Conservation (phyloP, 2,329 filamentous ascomycete species). For the Neofusicoccum umdonicola region DNA sequence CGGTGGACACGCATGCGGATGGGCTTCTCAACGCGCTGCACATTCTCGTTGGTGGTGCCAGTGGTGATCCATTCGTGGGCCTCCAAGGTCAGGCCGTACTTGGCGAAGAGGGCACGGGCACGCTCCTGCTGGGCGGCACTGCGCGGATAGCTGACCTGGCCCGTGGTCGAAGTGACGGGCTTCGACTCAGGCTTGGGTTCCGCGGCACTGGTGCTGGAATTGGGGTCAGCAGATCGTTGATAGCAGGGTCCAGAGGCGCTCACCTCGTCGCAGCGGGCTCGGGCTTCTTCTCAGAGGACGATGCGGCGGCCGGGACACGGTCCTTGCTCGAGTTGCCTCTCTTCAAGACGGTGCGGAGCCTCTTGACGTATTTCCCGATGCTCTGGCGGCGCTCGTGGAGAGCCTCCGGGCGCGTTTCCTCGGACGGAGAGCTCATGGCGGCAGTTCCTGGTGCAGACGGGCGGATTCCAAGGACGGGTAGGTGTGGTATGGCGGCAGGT, state of each 20-base stretch:
- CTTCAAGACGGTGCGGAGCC: constrained; percentile 40
- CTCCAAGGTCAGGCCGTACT: constrained; percentile 43
- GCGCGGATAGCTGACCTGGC: constrained; percentile 16
- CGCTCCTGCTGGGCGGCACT: constrained; percentile 38
- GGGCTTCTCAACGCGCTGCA: constrained; percentile 66
- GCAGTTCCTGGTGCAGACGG: neutral
- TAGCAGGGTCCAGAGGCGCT: constrained; percentile 3
- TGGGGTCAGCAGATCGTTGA: constrained; percentile 4
- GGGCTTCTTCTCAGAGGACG: neutral
- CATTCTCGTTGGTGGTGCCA: constrained; percentile 26
- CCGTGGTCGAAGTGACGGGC: constrained; percentile 18
- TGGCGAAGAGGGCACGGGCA: constrained; percentile 41
- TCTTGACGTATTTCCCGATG: constrained; percentile 40
- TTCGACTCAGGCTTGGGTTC: constrained; percentile 15
- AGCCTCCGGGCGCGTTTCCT: constrained; percentile 6
- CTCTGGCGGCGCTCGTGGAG: constrained; percentile 30
- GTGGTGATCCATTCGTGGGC: constrained; percentile 37
- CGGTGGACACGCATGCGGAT: constrained; percentile 76
- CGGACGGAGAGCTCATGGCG: constrained; percentile 12
- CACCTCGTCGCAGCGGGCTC: constrained; percentile 13
- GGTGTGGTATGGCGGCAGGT: neutral
- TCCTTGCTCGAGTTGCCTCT: constrained; percentile 27
- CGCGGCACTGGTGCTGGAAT: neutral
- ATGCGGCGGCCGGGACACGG: constrained; percentile 6
- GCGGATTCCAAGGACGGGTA: neutral